Evolutionary conservation across 75 land plant species (phyloP).

Genomic region (Pinus tabuliformis): DNA sequence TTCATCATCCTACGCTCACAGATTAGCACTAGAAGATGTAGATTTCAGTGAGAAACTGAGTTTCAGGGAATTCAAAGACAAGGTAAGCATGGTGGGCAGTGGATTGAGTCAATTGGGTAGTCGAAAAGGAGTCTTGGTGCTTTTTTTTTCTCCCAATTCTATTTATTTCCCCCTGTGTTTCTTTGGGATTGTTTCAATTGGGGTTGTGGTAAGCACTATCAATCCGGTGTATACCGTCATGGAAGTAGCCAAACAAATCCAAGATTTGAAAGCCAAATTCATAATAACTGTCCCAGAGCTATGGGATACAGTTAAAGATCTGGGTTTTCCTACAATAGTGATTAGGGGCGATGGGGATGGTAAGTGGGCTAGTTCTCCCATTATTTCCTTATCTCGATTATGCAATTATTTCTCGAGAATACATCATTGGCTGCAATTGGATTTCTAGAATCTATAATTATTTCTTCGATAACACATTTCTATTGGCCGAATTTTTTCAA

Average conservation of each 20-base stretch:
- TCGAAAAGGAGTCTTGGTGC: slow-evolving; percentile 50
- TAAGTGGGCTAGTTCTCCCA: background rate
- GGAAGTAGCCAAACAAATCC: slow-evolving; percentile 54
- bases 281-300: slow-evolving; percentile 53
- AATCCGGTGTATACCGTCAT: slow-evolving; percentile 58
- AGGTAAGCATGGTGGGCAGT: no score
- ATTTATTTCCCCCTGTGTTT: slow-evolving; percentile 45
- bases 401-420: no score
- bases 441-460: no score
- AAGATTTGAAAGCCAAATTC: slow-evolving; percentile 45
- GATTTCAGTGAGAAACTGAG: no score
- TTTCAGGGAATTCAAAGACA: no score
- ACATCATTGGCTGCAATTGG: no score
- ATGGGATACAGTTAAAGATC: slow-evolving; percentile 31
- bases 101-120: slow-evolving; percentile 42
- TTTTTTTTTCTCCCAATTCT: slow-evolving; percentile 54
- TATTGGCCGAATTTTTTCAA: no score
- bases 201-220: slow-evolving; percentile 56
- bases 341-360: slow-evolving; percentile 10
- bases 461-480: no score
- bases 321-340: slow-evolving; percentile 28
- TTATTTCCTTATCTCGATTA: slow-evolving; percentile 3
- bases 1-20: no score
- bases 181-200: slow-evolving; percentile 40
- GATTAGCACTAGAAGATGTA: no score